phyloP scores from a whole-genome alignment of 208 protist genomes.

The Acanthamoeba triangularis region DNA sequence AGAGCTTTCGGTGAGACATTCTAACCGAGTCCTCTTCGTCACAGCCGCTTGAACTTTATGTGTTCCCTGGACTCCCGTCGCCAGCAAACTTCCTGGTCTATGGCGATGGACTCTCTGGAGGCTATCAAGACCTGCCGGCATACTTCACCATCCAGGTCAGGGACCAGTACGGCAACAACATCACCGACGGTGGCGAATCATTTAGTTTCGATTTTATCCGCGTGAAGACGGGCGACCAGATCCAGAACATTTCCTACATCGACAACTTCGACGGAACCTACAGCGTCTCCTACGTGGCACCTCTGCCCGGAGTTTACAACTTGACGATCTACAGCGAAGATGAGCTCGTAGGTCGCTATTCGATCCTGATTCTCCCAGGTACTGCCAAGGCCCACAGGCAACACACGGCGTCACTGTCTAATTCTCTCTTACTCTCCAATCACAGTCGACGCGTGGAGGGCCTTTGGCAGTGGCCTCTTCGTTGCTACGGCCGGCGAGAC shows the following conservation, averaged over 20 bases:
- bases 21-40: background rate
- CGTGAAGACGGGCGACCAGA: background rate
- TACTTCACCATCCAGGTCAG: constrained; percentile 56
- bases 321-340: constrained; percentile 18
- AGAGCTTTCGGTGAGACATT: background rate
- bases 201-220: background rate
- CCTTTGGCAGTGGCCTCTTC: constrained; percentile 1
- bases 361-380: constrained; percentile 47
- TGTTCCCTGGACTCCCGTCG: constrained; percentile 7
- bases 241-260: constrained; percentile 20
- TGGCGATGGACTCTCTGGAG: constrained; percentile 26
- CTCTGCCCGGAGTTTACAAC: constrained; percentile 37
- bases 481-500: constrained; percentile 6
- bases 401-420: background rate
- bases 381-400: background rate
- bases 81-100: constrained; percentile 41
- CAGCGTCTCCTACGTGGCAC: constrained; percentile 50
- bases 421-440: background rate
- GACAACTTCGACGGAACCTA: constrained; percentile 71
- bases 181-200: constrained; percentile 33
- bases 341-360: background rate
- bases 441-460: constrained; percentile 30
- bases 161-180: constrained; percentile 72
- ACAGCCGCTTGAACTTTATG: background rate
- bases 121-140: constrained; percentile 9